Percentiles rank a stretch among this genome's conserved stretches.
These are phyloP conservation scores for Leccinum sublutescens DNA, from an alignment of 768 basidiomycete genomes.

Conservation along the genomic window DNA sequence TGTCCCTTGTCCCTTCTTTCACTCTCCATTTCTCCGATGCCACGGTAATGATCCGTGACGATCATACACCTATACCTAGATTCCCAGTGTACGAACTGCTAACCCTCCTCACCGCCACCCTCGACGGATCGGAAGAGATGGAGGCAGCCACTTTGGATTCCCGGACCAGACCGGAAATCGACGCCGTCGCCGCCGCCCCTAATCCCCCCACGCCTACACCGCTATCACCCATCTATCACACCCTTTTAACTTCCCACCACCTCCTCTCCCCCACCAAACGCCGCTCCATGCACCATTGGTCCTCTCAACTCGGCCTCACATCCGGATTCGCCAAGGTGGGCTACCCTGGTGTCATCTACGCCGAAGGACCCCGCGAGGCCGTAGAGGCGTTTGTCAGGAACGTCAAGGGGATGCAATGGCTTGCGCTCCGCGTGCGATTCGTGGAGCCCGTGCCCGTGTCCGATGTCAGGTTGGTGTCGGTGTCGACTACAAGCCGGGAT, in stretches of 20 bases:
- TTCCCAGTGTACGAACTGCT: constrained; percentile 62
- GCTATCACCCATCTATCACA: constrained; percentile 42
- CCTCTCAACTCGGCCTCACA: constrained; percentile 47
- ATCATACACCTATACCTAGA: constrained; percentile 32
- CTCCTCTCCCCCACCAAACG: constrained; percentile 64
- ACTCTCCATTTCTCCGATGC: not conserved
- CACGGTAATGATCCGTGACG: not conserved
- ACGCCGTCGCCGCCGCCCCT: not conserved
- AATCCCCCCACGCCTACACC: not conserved
- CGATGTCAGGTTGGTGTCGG: not conserved
- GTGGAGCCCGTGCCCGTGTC: constrained; percentile 38
- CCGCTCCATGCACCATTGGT: constrained; percentile 54
- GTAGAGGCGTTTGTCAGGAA: constrained; percentile 65
- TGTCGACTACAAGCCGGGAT: not conserved
- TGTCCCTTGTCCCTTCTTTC: not conserved
- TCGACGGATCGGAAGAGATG: constrained; percentile 37
- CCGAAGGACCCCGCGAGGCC: constrained; percentile 49
- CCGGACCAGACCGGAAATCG: not conserved
- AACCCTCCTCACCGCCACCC: constrained; percentile 54
- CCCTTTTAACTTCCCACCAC: constrained; percentile 72
- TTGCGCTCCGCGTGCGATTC: constrained; percentile 64
- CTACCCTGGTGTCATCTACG: constrained; percentile 75
- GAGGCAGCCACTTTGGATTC: not conserved
- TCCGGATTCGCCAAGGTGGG: constrained; percentile 73
- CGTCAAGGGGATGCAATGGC: constrained; percentile 77